Percentiles rank a stretch among this genome's conserved stretches.
Evolutionary conservation across 2,329 filamentous ascomycete genomes (phyloP).

Genomic region (Monilinia laxa): DNA sequence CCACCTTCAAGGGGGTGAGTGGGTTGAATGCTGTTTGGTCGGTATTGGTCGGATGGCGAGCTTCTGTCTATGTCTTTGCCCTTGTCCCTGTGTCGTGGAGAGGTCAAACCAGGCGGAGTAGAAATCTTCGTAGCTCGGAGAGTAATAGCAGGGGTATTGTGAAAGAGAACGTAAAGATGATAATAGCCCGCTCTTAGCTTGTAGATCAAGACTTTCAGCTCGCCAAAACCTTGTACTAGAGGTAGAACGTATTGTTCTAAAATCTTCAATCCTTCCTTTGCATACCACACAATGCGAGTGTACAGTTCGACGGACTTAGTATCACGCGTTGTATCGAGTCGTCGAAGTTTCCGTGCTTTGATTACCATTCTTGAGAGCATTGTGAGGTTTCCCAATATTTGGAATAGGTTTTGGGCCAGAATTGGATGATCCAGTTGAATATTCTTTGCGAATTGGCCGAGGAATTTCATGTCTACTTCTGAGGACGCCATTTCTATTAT

Average conservation of each 20-base stretch:
- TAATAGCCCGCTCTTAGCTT: conserved; percentile 94
- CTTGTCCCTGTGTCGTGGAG: conserved; percentile 37
- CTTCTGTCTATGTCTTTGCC: conserved; percentile 36
- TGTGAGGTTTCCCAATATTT: conserved; percentile 86
- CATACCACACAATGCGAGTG: conserved; percentile 92
- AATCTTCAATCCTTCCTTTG: conserved; percentile 84
- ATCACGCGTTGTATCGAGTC: conserved; percentile 74
- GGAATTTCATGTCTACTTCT: conserved; percentile 95
- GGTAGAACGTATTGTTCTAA: conserved; percentile 86
- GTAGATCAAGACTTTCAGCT: conserved; percentile 84
- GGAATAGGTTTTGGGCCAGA: conserved; percentile 80
- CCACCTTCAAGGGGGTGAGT: conserved; percentile 41
- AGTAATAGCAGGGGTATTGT: conserved; percentile 76
- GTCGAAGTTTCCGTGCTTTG: conserved; percentile 77
- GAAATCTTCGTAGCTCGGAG: conserved; percentile 39
- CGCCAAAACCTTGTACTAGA: conserved; percentile 73
- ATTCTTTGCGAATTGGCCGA: conserved; percentile 81
- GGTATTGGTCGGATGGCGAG: conserved; percentile 28
- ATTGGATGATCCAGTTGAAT: conserved; percentile 76
- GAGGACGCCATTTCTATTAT: conserved; percentile 76
- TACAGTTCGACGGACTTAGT: conserved; percentile 81
- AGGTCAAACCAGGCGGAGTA: conserved; percentile 43
- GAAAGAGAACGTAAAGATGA: conserved; percentile 94
- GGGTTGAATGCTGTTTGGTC: conserved; percentile 39
- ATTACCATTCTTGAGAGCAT: conserved; percentile 82